Evolutionary conservation across 352 stramenopile species (phyloP).

Genomic region (Phytopythium kandeliae): DNA sequence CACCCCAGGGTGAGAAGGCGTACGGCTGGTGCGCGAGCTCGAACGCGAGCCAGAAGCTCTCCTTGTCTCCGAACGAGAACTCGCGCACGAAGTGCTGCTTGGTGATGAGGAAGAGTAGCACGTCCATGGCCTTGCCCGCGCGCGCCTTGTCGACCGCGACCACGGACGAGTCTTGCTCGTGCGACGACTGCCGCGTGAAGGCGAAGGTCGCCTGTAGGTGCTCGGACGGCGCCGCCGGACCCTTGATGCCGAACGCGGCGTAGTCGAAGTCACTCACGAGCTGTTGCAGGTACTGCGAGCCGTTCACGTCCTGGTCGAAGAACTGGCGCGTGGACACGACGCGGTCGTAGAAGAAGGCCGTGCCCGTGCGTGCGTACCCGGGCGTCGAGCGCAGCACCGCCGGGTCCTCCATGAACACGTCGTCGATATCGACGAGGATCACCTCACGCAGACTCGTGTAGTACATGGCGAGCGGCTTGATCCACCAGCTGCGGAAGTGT

Average conservation of each 20-base stretch:
- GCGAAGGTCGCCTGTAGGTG: slow-evolving; percentile 38
- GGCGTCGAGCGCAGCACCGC: slow-evolving; percentile 25
- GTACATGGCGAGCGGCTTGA: slow-evolving; percentile 39
- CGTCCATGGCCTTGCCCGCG: slow-evolving; percentile 18
- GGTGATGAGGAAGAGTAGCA: slow-evolving; percentile 29
- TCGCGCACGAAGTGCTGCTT: slow-evolving; percentile 20
- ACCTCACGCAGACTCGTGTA: slow-evolving; percentile 30
- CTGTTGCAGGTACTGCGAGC: slow-evolving; percentile 29
- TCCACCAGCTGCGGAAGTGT: slow-evolving; percentile 32
- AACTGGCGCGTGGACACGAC: slow-evolving; percentile 29
- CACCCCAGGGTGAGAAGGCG: slow-evolving; percentile 34
- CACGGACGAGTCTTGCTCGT: slow-evolving; percentile 64
- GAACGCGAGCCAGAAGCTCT: slow-evolving; percentile 38
- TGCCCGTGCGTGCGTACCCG: slow-evolving; percentile 37
- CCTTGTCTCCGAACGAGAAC: slow-evolving; percentile 33
- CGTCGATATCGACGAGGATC: slow-evolving; percentile 44
- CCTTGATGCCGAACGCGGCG: slow-evolving; percentile 22
- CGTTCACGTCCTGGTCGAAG: slow-evolving; percentile 34
- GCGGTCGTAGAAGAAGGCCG: slow-evolving; percentile 64
- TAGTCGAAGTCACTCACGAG: slow-evolving; percentile 48
- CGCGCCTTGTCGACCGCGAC: slow-evolving; percentile 22
- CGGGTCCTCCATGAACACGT: slow-evolving; percentile 40
- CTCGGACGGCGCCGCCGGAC: slow-evolving; percentile 15
- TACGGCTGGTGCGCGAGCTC: slow-evolving; percentile 29
- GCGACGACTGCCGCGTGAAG: slow-evolving; percentile 36